phyloP scores from a whole-genome alignment of 805 yeast genomes.

The Schizosaccharomyces cryophilus region DNA sequence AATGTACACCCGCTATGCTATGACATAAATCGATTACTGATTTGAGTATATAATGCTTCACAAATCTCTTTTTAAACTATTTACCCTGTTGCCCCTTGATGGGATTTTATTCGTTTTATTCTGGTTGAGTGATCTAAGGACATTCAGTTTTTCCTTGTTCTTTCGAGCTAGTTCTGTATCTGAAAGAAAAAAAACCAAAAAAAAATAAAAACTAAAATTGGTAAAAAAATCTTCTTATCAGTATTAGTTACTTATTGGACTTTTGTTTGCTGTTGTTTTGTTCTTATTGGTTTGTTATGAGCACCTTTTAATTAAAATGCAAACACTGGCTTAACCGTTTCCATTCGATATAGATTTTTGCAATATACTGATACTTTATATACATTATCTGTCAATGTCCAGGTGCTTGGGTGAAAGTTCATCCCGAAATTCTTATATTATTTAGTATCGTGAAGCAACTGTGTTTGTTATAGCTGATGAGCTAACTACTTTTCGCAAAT shows the following conservation, averaged over 20 bases:
- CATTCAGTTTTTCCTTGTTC: too few species aligned
- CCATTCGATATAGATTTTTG: too few species aligned
- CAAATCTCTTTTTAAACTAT: background rate
- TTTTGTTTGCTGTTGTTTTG: background rate
- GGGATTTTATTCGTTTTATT: too few species aligned
- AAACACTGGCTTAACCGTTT: too few species aligned
- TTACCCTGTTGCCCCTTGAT: background rate
- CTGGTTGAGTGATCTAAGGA: background rate
- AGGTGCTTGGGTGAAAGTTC: too few species aligned
- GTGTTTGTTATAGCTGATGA: too few species aligned
- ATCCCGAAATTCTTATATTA: too few species aligned
- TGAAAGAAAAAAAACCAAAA: background rate
- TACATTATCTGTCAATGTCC: too few species aligned
- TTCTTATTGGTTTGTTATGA: background rate
- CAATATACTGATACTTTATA: too few species aligned
- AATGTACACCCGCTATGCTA: slow-evolving; percentile 1
- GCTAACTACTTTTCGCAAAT: background rate
- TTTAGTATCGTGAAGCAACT: too few species aligned
- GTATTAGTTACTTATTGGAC: background rate
- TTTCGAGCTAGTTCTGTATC: background rate
- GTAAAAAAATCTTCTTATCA: background rate
- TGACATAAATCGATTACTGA: background rate
- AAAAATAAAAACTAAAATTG: background rate
- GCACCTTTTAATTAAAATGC: background rate
- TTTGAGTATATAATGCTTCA: background rate